A percentile compares a stretch with the other conserved stretches of the same genome.
Evolutionary conservation across 345 rosid species (phyloP).

Genomic region (Eucalyptus tenuipes): DNA sequence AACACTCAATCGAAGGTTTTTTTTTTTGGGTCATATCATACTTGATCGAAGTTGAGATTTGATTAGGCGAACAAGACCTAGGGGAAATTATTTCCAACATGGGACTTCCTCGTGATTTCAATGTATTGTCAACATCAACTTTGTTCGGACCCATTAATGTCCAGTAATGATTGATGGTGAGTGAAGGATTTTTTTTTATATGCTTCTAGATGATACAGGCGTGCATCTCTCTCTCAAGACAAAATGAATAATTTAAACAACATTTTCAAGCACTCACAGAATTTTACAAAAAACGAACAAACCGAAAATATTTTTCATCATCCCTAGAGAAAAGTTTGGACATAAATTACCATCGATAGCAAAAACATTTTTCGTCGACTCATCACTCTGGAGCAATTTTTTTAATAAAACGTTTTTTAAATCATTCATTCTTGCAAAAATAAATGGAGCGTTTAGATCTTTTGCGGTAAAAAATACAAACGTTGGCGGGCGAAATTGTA

Average conservation of each 20-base stretch:
- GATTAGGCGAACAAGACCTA: background rate
- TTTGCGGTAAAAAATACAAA: background rate
- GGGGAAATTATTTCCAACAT: background rate
- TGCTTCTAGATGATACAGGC: no score
- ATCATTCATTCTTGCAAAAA: fast-evolving
- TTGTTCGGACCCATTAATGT: background rate
- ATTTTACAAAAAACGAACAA: background rate
- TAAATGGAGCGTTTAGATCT: fast-evolving
- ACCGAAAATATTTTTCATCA: fast-evolving
- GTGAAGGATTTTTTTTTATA: background rate
- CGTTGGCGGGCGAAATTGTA: fast-evolving
- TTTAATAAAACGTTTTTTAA: background rate
- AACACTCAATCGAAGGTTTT: background rate
- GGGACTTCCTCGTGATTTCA: background rate
- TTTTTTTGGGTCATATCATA: no score
- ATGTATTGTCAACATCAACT: background rate
- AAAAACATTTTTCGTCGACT: fast-evolving
- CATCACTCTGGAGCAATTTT: fast-evolving
- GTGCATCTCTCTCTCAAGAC: no score
- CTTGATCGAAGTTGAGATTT: background rate
- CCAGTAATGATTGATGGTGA: background rate
- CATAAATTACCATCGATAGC: fast-evolving
- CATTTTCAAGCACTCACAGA: no score
- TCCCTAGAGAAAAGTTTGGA: fast-evolving
- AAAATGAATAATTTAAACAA: no score